Percentiles rank a stretch among this genome's conserved stretches.
These are phyloP conservation scores for Alternaria gaisen DNA, from an alignment of 2,329 filamentous ascomycete genomes.

Conservation along the genomic window DNA sequence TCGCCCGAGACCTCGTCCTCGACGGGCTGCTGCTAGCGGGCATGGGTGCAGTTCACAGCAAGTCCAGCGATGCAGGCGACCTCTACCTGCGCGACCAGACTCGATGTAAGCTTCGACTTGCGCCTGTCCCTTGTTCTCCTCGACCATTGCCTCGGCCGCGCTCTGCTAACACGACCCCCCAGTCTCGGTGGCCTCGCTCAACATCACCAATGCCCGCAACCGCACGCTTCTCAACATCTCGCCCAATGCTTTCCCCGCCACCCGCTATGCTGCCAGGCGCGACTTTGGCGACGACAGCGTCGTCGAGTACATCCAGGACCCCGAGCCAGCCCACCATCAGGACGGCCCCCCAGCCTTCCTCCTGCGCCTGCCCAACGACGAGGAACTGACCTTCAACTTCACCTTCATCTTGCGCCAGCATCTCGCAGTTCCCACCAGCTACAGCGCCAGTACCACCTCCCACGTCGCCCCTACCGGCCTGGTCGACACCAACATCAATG, in stretches of 20 bases:
- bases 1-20: neutral
- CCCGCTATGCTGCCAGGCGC: conserved; percentile 76
- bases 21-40: conserved; percentile 30
- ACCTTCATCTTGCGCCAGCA: conserved; percentile 79
- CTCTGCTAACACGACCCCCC: conserved; percentile 32
- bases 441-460: conserved; percentile 55
- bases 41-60: conserved; percentile 95
- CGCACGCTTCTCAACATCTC: conserved; percentile 78
- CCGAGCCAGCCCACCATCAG: conserved; percentile 62
- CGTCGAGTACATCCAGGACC: conserved; percentile 94
- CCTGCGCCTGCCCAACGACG: conserved; percentile 86
- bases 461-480: conserved; percentile 53
- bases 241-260: conserved; percentile 89
- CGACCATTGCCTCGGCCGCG: neutral
- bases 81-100: conserved; percentile 91
- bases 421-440: conserved; percentile 53
- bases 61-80: conserved; percentile 76
- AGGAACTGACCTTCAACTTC: conserved; percentile 92
- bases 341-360: conserved; percentile 73
- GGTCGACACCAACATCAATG: conserved; percentile 80
- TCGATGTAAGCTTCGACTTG: conserved; percentile 70
- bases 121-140: neutral
- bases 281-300: conserved; percentile 76
- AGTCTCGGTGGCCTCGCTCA: conserved; percentile 89
- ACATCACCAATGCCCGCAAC: conserved; percentile 80